A percentile compares a stretch with the other conserved stretches of the same genome.
phyloP scores from a whole-genome alignment of 345 rosid species.

The Linum tenue region DNA sequence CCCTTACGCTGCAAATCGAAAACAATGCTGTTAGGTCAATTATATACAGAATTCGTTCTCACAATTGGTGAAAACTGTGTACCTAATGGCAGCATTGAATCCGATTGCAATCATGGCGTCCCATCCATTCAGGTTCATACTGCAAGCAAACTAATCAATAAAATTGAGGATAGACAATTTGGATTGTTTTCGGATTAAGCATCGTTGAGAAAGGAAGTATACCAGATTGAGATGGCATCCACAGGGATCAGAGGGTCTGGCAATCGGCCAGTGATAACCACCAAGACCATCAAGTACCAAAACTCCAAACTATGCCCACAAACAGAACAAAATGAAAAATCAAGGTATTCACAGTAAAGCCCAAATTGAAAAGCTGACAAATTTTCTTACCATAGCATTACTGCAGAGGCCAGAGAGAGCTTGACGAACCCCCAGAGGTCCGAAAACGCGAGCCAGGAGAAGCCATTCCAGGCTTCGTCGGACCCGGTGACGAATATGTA shows the following conservation, averaged over 20 bases:
- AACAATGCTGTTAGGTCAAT: not conserved
- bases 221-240: constrained; percentile 91
- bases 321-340: not conserved
- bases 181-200: not conserved
- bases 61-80: not conserved
- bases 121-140: constrained; percentile 90
- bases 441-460: constrained; percentile 73
- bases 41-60: no score
- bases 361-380: not conserved
- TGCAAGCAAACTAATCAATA: constrained; percentile 17
- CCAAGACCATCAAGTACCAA: constrained; percentile 78
- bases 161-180: not conserved
- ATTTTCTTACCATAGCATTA: constrained; percentile 65
- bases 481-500: constrained; percentile 80
- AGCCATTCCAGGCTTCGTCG: constrained; percentile 91
- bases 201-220: not conserved
- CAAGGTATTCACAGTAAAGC: not conserved
- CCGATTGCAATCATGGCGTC: constrained; percentile 85
- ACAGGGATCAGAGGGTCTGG: constrained; percentile 70
- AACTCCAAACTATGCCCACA: constrained; percentile 67
- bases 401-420: constrained; percentile 82
- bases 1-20: constrained; percentile 52
- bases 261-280: constrained; percentile 72
- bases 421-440: constrained; percentile 73
- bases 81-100: constrained; percentile 91